Percentiles rank a stretch among this genome's conserved stretches.
Evolutionary conservation across 176 grass and related monocot genomes (phyloP).

Genomic region (Eleusine indica): DNA sequence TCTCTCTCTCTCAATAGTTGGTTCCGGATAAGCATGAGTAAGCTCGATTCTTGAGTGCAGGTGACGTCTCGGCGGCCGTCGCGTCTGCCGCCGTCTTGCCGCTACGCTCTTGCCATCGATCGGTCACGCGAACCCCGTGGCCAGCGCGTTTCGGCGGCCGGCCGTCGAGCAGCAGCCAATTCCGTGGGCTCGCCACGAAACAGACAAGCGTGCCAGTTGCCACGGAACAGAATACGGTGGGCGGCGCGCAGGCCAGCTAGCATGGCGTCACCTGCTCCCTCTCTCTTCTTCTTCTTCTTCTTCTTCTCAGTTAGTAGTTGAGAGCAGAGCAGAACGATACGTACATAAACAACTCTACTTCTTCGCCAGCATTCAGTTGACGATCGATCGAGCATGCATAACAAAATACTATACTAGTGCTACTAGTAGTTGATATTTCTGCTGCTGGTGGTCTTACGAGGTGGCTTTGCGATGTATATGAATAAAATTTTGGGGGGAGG

Average conservation of each 20-base stretch:
- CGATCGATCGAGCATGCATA: neutral
- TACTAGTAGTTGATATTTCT: neutral
- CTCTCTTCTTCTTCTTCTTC: neutral
- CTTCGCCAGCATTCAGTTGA: neutral
- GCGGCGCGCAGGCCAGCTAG: neutral
- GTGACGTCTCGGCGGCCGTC: conserved; percentile 15
- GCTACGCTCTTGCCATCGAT: neutral
- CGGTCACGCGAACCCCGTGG: conserved; percentile 42
- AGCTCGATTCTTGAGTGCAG: neutral
- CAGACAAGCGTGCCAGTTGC: neutral
- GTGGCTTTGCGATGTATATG: neutral
- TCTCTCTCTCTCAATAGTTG: neutral
- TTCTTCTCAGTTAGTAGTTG: neutral
- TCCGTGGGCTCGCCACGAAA: neutral
- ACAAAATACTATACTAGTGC: neutral
- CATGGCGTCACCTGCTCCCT: conserved; percentile 2
- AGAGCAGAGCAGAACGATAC: neutral
- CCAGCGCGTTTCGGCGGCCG: neutral
- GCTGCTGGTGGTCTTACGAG: neutral
- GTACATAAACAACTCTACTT: neutral
- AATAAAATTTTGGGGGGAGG: neutral
- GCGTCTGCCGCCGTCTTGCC: conserved; percentile 22
- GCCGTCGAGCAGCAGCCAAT: neutral
- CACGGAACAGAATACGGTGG: neutral
- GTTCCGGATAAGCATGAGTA: conserved; percentile 31